These are phyloP conservation scores for Colletotrichum siamense DNA, from an alignment of 2,329 filamentous ascomycete species.

Conservation along the genomic window DNA sequence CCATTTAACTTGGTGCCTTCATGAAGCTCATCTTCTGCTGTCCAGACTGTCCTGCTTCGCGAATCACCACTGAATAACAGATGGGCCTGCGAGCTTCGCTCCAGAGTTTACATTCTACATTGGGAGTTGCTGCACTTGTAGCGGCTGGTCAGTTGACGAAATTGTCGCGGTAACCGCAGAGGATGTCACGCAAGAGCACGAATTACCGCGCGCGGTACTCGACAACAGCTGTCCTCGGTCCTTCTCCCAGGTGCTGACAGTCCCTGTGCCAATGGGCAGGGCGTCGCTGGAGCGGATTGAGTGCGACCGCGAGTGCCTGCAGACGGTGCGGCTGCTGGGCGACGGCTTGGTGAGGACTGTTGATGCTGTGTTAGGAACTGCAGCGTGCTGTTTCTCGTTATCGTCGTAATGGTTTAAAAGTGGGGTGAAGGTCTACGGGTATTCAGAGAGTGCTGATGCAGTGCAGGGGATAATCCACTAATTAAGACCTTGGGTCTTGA, in stretches of 20 bases:
- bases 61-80: neutral
- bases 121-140: neutral
- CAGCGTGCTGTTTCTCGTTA: too few relatives aligned
- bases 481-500: neutral
- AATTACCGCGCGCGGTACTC: neutral
- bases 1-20: accelerated
- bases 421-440: too few relatives aligned
- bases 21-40: neutral
- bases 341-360: neutral
- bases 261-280: neutral
- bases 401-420: too few relatives aligned
- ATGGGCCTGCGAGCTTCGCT: neutral
- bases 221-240: neutral
- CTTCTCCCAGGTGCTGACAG: neutral
- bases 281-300: neutral
- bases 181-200: neutral
- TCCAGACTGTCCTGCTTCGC: neutral
- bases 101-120: neutral
- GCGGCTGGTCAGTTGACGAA: neutral
- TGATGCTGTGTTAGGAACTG: neutral
- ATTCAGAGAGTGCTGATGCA: neutral
- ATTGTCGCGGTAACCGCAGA: neutral
- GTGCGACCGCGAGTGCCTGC: too few relatives aligned
- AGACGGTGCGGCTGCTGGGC: too few relatives aligned
- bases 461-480: neutral